Base-by-base conservation (phyloP, 331 rosid genomes). In the Acacia concinna region DNA sequence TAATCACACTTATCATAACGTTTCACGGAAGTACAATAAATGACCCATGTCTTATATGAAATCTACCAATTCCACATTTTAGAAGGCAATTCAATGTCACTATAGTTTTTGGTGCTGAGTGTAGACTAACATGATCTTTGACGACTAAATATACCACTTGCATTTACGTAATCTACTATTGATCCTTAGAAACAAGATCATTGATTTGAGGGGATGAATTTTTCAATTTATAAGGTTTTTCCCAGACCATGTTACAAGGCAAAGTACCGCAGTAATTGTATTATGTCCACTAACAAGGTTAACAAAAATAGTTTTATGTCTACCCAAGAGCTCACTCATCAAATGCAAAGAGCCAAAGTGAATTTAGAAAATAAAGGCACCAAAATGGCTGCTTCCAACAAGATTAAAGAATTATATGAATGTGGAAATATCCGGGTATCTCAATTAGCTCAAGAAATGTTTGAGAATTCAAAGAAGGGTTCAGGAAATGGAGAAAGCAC, bases 401-500 rank as follows among this genome's bases (percentile, higher is more conserved):
- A 44, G 20, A 44, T 14, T 12, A 38, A 38, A 38, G 41, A 51
- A 51, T 51, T 51, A 7, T 51, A 8, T 47, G 54, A n/a, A n/a
- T 47, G n/a, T 18, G 57, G 57, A 51, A 51, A 38, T 18, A 51
- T 51, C 9, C 18, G 20, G 25, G 4, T 32, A 5, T 32, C 4
- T 32, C 35, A 5, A 32, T 32, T 32, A 32, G 0, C 35, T 32
- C n/a, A 32, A 32, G 2, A 32, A 32, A 32, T 38, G 17, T 43
- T 43, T 13, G 15, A 4, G 65, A 59, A 60, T 60, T 27, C 9
- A 60, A 14, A 60, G 37, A 17, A 54, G 5, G 14, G 35, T 8
- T 23, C 6, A 54, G 30, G 11, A 57, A 57, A 57, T 12, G 65
- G 34, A 17, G 71, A 77, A 56, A 73, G 17, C 31, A 81, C 91